Conservation (phyloP, 352 stramenopile species). For the Globisporangium recalcitrans region DNA sequence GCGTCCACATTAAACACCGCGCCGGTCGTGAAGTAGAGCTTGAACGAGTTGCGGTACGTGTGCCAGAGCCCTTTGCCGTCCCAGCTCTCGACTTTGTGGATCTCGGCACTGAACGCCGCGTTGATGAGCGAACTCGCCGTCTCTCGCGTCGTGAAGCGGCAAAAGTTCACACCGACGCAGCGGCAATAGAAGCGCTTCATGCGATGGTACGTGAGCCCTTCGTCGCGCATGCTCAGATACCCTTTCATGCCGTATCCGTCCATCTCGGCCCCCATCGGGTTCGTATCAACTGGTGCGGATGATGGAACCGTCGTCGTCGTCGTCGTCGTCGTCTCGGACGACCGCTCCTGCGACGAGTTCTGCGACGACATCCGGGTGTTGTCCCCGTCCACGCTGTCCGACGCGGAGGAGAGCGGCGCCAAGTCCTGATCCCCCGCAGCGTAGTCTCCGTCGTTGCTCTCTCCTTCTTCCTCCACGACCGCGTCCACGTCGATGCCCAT, state of each 20-base stretch:
- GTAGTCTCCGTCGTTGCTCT: slow-evolving; percentile 10
- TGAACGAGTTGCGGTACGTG: slow-evolving; percentile 83
- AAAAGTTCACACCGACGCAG: slow-evolving; percentile 78
- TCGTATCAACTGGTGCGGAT: too few relatives aligned
- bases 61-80: slow-evolving; percentile 80
- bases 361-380: slow-evolving; percentile 3
- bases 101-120: slow-evolving; percentile 62
- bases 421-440: background rate
- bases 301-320: background rate
- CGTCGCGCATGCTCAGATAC: slow-evolving; percentile 75
- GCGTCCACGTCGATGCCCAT: slow-evolving; percentile 2
- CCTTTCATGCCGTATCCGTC: slow-evolving; percentile 73
- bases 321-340: background rate
- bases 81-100: slow-evolving; percentile 77
- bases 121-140: slow-evolving; percentile 50
- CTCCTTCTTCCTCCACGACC: slow-evolving; percentile 6
- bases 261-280: slow-evolving; percentile 34
- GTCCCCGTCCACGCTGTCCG: background rate
- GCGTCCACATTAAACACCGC: slow-evolving; percentile 76
- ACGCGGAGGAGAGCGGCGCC: background rate
- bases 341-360: slow-evolving; percentile 4
- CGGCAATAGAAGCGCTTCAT: slow-evolving; percentile 85
- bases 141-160: slow-evolving; percentile 61
- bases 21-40: slow-evolving; percentile 69
- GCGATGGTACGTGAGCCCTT: slow-evolving; percentile 79